Evolutionary conservation across 352 stramenopile species (phyloP).

Genomic region (Phytophthora idaei): DNA sequence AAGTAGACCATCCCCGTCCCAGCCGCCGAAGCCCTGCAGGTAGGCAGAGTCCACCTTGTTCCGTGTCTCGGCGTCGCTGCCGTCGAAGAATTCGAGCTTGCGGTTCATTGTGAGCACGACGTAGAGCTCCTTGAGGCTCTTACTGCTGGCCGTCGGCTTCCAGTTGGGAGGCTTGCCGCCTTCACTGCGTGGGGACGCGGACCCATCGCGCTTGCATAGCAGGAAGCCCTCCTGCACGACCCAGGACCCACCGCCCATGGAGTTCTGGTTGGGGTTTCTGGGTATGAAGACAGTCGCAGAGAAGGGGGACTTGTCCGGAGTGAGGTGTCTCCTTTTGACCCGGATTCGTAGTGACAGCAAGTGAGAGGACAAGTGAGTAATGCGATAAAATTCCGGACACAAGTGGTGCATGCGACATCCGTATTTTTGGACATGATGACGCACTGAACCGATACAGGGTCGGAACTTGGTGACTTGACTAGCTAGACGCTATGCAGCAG

Average conservation of each 20-base stretch:
- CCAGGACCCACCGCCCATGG: conserved; percentile 56
- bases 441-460: conserved; percentile 12
- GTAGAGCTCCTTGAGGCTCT: conserved; percentile 58
- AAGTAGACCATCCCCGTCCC: conserved; percentile 73
- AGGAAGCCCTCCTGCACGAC: conserved; percentile 68
- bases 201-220: conserved; percentile 43
- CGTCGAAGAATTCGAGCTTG: conserved; percentile 80
- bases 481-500: conserved; percentile 25
- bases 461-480: conserved; percentile 13
- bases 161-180: conserved; percentile 17
- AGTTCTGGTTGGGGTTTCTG: conserved; percentile 27
- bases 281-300: conserved; percentile 28
- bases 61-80: conserved; percentile 34
- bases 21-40: conserved; percentile 72
- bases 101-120: conserved; percentile 80
- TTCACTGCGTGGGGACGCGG: conserved; percentile 6
- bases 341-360: conserved; percentile 3
- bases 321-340: conserved; percentile 16
- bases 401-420: conserved; percentile 20
- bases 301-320: conserved; percentile 14
- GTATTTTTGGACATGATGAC: conserved; percentile 28
- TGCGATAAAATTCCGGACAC: conserved; percentile 14
- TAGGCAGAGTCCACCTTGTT: conserved; percentile 51
- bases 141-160: conserved; percentile 4
- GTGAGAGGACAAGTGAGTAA: conserved; percentile 12